Conservation (phyloP, 179 eudicot genomes). For the Drosera spatulata region DNA sequence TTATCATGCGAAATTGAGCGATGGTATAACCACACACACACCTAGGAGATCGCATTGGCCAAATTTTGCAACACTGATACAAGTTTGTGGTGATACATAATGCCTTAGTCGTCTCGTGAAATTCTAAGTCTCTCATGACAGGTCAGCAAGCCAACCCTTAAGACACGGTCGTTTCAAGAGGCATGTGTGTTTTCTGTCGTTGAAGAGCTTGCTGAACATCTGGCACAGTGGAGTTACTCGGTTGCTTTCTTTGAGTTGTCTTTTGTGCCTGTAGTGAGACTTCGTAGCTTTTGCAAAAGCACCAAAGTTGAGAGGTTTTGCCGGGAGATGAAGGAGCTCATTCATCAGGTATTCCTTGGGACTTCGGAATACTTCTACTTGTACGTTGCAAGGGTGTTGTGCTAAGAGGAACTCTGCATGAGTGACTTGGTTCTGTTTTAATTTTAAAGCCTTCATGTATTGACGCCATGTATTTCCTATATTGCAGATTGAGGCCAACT, state of each 20-base stretch:
- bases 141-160: slow-evolving; percentile 70
- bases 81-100: not conserved
- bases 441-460: not conserved
- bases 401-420: too few relatives aligned
- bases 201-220: slow-evolving; percentile 86
- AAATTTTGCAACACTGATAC: too few relatives aligned
- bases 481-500: slow-evolving; percentile 74
- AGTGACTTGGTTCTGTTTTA: too few relatives aligned
- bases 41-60: too few relatives aligned
- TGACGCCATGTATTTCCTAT: not conserved
- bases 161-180: slow-evolving; percentile 84
- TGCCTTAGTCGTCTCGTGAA: not conserved
- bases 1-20: too few relatives aligned
- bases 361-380: not conserved
- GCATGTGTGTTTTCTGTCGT: slow-evolving; percentile 76
- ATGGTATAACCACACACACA: too few relatives aligned
- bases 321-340: slow-evolving; percentile 62
- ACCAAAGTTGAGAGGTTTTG: slow-evolving; percentile 90
- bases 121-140: slow-evolving; percentile 19
- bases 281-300: slow-evolving; percentile 74
- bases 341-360: slow-evolving; percentile 52
- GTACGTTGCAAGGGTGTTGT: not conserved
- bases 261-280: slow-evolving; percentile 61
- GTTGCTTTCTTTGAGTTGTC: slow-evolving; percentile 86
- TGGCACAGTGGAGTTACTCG: slow-evolving; percentile 94